phyloP scores from a whole-genome alignment of 345 rosid species.

The Carallia pectinifolia region DNA sequence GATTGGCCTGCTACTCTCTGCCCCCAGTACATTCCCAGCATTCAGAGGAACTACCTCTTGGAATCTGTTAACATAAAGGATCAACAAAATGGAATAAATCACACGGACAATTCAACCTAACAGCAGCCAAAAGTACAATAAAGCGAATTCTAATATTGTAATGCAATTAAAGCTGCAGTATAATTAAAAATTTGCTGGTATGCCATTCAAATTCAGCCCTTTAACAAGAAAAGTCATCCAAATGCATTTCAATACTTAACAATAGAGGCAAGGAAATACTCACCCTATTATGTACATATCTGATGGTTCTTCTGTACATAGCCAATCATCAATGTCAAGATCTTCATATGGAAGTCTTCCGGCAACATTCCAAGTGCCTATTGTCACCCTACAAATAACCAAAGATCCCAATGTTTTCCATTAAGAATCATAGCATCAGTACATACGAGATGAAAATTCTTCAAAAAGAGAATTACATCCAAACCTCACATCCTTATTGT shows the following conservation, averaged over 20 bases:
- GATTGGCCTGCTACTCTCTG: conserved; percentile 86
- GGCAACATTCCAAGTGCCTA: conserved; percentile 98
- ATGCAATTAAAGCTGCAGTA: too few relatives aligned
- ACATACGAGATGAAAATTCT: not conserved
- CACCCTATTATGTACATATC: conserved; percentile 93
- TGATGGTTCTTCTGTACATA: conserved; percentile 67
- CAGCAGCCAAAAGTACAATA: not conserved
- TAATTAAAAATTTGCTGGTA: too few relatives aligned
- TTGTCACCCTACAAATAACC: conserved; percentile 51
- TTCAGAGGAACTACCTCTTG: conserved; percentile 97
- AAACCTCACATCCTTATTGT: conserved; percentile 84
- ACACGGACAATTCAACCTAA: not conserved
- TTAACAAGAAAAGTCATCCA: not conserved
- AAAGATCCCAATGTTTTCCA: conserved; percentile 2
- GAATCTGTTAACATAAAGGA: conserved; percentile 43
- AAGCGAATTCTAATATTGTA: not conserved
- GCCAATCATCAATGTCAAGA: conserved; percentile 88
- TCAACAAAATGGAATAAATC: not conserved
- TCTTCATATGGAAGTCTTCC: conserved; percentile 73
- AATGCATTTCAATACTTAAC: not conserved
- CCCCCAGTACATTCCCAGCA: conserved; percentile 94
- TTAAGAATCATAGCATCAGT: not conserved
- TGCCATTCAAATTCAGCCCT: not conserved
- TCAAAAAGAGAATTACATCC: conserved; percentile 19
- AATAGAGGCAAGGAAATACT: too few relatives aligned